Evolutionary conservation across 2,329 filamentous ascomycete species (phyloP), one percentile per base, ranked within the genome.

Genomic region (Colletotrichum musicola): DNA sequence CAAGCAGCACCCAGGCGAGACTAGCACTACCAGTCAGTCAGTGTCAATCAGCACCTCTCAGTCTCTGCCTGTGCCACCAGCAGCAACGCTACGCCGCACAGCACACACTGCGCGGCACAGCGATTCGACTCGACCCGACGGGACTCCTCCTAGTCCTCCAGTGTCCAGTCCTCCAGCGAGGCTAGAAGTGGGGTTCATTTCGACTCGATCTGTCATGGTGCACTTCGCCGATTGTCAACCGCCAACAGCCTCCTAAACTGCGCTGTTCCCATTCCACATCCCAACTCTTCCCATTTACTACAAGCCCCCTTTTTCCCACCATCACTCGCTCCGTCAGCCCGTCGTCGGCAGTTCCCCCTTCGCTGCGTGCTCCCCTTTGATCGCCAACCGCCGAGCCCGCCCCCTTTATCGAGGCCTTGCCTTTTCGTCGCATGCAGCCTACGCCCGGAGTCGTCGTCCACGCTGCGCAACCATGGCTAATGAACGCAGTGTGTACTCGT

Each of bases 401-500:
- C 56, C 35, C 49, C 35, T 46, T 25, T 49, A 42, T 38, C 38
- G 51, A 61, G 12, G n/a, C 35, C 40, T 57, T 30, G 20, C 42
- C 40, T 57, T 30, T 35, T 25, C 30, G 59, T 69, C 68, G 60
- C 68, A 69, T 69, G 66, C 64, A 64, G 55, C 57, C 55, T 54
- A 46, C 54, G 51, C 50, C 25, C 40, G 64, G 30, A 58, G 55
- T 47, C 44, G 25, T 59, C 62, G 27, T 65, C 61, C 55, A 51
- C 53, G 59, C 62, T 61, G 66, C 66, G 56, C 73, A 67, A 77
- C 67, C 60, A 76, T 76, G 73, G 69, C 70, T 69, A 72, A 74
- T 70, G 59, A 72, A 65, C 75, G 70, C 75, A 90, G 87, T 77
- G 80, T 86, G 74, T 91, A 90, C 77, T 82, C 86, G 49, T 83